Base-by-base conservation (phyloP, 768 basidiomycete genomes). In the Amanita molliuscula region DNA sequence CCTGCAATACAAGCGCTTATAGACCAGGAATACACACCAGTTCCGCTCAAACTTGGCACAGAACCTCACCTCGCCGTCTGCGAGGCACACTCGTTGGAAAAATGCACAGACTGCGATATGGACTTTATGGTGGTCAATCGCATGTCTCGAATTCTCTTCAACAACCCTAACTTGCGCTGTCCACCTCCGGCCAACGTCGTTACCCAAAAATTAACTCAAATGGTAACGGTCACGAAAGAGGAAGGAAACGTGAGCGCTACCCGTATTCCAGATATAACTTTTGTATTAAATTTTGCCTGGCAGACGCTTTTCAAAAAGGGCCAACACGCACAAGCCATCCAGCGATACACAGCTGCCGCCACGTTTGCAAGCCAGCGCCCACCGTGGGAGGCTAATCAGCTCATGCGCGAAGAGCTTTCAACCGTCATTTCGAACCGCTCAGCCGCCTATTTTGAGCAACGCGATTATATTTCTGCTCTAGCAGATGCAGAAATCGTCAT, bases 401-500 rank as follows among this genome's bases (percentile, higher is more conserved):
- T 89, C 54, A 79, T 88, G 68, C 79, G 89, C 51, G 96, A 99
- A 56, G 96, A 99, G 60, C 76, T 96, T 42, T 85, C 89, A 10
- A 85, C 90, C 25, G 77, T 91, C 54, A 62, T 99, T 44, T 92
- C 90, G 53, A 99, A 99, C 65, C 79, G 96, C 46, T 89, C 90
- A 13, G 90, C 93, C 0, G 85, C 96, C 6, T 84, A 84, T 65
- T 77, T 79, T 51, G 88, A 88, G 54, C 67, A 78, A 11, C 79
- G 78, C 8, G 89, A 94, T 64, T 84, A 72, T 57, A 73, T 90
- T 45, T 76, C 78, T 20, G 85, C 92, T 3, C 68, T 94, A 6
- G 82, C 82, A 23, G 96, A 99, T 60, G 93, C 96, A 0, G 93
- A 98, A 50, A 82, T 83, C 1, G 92, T 97, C 59, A 84, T 96